Evolutionary conservation across 306 rosid species (phyloP), one percentile per base, ranked within the genome.

Genomic region (Sicyos edulis): DNA sequence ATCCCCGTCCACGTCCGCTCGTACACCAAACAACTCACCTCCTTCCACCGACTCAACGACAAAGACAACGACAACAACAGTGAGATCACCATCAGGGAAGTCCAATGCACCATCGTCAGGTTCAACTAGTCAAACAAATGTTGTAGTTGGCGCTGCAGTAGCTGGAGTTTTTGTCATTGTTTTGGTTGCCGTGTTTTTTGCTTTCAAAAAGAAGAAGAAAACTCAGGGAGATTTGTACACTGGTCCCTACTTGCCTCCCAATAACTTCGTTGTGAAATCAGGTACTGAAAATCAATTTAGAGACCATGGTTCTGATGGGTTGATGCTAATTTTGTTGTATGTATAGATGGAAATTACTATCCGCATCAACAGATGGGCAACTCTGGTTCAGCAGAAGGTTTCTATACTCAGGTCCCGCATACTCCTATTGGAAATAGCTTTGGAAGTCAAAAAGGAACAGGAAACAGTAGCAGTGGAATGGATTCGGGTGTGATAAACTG

Each of bases 331-430:
- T 73, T 72, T 78, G 77, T 78, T 6, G 7, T 75, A 32, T 82
- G 83, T 58, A 1, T 57, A 84, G 92, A 86, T 52, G 84, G 83
- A 59, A 82, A 78, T 78, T 87, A 82, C 81, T 77, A 71, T 66
- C 79, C 78, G 45, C 85, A 80, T 68, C 79, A 76, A 14, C 86
- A 80, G 7, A 58, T 4, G 60, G 80, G 19, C 26, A 72, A 54
- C 75, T 80, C 29, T 26, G 29, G 29, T 26, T 26, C 29, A 26
- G 75, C 3, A 26, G 29, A 26, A 26, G 29, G 29, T 77, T 75
- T 47, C 78, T 72, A 81, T 76, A 55, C 87, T 24, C 86, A 71
- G 24, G 79, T 45, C 14, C 54, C 75, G 15, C 80, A 51, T 19
- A 60, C 95, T 56, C 49, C 77, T 2, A 21, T 24, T 6, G 74